Evolutionary conservation across 1,284 basidiomycete genomes (phyloP), one percentile per base, ranked within the genome.

Genomic region (Macrocystidia cucumis): DNA sequence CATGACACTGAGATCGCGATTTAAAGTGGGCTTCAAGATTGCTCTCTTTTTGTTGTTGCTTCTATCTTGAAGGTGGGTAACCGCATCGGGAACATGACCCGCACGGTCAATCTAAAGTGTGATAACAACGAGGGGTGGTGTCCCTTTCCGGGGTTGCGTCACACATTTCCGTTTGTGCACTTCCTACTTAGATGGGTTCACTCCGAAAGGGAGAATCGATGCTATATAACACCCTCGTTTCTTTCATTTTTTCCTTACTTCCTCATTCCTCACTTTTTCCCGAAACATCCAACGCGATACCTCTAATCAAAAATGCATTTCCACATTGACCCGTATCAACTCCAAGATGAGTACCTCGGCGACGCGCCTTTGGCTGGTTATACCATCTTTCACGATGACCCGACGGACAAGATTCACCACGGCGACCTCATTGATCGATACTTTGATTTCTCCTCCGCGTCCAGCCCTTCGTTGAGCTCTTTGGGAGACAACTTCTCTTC

Each of bases 121-220:
- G 47, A 56, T 55, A 55, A 50, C 49, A 54, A 48, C 25, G 33
- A 45, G 35, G 38, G 38, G 45, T 35, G 41, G 37, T 38, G 27
- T 31, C 40, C 46, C 34, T 44, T 42, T 36, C 37, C 42, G 39
- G 42, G 44, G 38, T 43, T 44, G 28, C 39, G 40, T 36, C 32
- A 29, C 34, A 28, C 35, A 23, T 38, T 21, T 27, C 29, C 16
- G 18, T 23, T 39, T 31, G 29, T 29, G 29, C 28, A 29, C 32
- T 33, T 34, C 37, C 17, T 26, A 35, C 25, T 39, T 38, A 35
- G 18, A 32, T 34, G 40, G 27, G 34, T 32, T 36, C 37, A 38
- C 41, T 41, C 37, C 34, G 35, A 41, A 35, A 35, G 40, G 39
- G 40, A 44, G 41, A 21, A 20, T n/a, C 14, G 14, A 26, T 20